Evolutionary conservation across 106 monocot genomes (phyloP), one percentile per base, ranked within the genome.

Genomic region (Dioscorea dumetorum): DNA sequence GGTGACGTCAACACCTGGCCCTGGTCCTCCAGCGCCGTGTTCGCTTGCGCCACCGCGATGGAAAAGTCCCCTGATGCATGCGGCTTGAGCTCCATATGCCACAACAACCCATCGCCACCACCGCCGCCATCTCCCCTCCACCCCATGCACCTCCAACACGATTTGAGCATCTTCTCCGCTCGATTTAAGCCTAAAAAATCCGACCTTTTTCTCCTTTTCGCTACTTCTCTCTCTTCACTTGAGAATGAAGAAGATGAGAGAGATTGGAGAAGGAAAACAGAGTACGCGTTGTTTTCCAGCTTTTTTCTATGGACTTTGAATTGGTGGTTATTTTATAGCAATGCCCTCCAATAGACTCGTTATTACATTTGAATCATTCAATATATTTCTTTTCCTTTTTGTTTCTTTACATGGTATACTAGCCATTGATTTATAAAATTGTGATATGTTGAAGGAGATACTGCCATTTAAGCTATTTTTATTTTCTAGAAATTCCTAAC

Each of bases 51-150:
- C 33, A 77, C 73, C 11, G 84, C 84, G 58, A 85, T 70, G 49
- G 84, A 85, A 77, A 77, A 80, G 33, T 85, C 80, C 8, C 84
- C 84, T 54, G 80, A 77, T 18, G 70, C 73, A 67, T 85, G 80
- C 5, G 80, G 84, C 77, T 77, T 80, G n/a, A 80, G 73, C 33
- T 77, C 80, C 49, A 70, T 70, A 58, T 80, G 66, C 84, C 84
- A 85, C 15, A 77, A 52, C 35, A 85, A 58, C 17, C 59, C 70
- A 24, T 85, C 84, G 17, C 69, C 64, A 5, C 61, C 56, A 12
- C 68, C 28, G 49, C 61, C 64, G 23, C 49, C 17, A 11, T 22
- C 22, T 18, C 61, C 64, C 22, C 63, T 57, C 72, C 72, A 60
- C 62, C 61, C 53, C 15, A 79, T 63, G 63, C 74, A 74, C 50